Percentiles rank a stretch among this genome's conserved stretches.
Evolutionary conservation across 1,284 basidiomycete species (phyloP).

Genomic region (Phlebopus sp.): DNA sequence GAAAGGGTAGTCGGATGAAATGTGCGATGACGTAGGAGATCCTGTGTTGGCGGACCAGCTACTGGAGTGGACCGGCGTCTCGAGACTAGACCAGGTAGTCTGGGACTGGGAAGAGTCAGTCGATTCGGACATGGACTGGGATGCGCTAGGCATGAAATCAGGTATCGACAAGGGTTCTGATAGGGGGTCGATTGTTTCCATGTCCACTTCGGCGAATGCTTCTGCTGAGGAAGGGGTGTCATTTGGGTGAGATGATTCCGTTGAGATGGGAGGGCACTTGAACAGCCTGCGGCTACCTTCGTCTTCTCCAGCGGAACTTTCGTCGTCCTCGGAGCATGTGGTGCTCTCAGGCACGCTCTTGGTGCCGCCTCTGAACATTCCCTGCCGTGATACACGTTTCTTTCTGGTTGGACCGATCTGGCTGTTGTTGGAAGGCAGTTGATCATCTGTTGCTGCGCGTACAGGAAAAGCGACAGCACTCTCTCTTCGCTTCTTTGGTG

Average conservation of each 20-base stretch:
- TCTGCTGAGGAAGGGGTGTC: slow-evolving; percentile 32
- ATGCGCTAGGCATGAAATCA: slow-evolving; percentile 43
- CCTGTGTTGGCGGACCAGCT: slow-evolving; percentile 56
- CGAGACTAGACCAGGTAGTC: slow-evolving; percentile 54
- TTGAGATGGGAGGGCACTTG: slow-evolving; percentile 36
- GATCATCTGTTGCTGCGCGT: slow-evolving; percentile 66
- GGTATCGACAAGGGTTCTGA: slow-evolving; percentile 48
- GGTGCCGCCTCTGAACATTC: slow-evolving; percentile 66
- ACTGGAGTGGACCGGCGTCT: slow-evolving; percentile 57
- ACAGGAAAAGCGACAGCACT: slow-evolving; percentile 35
- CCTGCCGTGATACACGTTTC: slow-evolving; percentile 59
- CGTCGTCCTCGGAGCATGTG: slow-evolving; percentile 69
- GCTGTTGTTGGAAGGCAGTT: slow-evolving; percentile 40
- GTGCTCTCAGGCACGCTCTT: slow-evolving; percentile 77
- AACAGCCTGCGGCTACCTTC: slow-evolving; percentile 40
- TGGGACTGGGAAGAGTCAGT: slow-evolving; percentile 52
- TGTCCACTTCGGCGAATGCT: slow-evolving; percentile 44
- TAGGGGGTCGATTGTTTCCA: slow-evolving; percentile 48
- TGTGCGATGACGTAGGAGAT: slow-evolving; percentile 62
- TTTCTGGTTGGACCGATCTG: slow-evolving; percentile 55
- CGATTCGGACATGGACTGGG: slow-evolving; percentile 44
- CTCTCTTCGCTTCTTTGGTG: slow-evolving; percentile 48
- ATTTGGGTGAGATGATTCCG: slow-evolving; percentile 23
- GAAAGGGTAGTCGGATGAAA: slow-evolving; percentile 57
- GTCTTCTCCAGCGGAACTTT: slow-evolving; percentile 53